Evolutionary conservation across 352 stramenopile genomes (phyloP), one percentile per base, ranked within the genome.

Genomic region (Stephanocyclus meneghinianus): DNA sequence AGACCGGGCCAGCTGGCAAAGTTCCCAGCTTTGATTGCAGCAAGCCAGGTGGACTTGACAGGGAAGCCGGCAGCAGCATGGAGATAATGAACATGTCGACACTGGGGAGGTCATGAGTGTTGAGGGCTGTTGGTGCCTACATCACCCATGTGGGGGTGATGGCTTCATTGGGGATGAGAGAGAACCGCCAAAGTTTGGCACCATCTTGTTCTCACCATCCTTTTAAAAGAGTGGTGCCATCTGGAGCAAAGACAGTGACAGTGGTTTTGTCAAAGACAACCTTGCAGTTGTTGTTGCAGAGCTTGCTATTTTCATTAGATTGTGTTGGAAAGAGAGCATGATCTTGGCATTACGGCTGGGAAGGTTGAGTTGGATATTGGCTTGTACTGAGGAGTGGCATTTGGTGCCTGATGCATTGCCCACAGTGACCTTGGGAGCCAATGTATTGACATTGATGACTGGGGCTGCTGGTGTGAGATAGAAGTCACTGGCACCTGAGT

Each of bases 251-350:
- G 11, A 74, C 53, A 37, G 51, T 67, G 53, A 74, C 66, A 29
- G 42, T 6, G 2, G n/a, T 30, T 26, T 64, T 61, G 15, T 45
- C 37, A 21, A 74, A 65, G 15, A 29, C 30, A 26, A 64, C 30
- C n/a, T 16, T 42, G 50, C 45, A 72, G 32, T 37, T n/a, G 21
- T 16, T 29, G 65, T 73, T 32, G n/a, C 30, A 61, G 30, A 73
- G 29, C 1, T 44, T 47, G 3, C 65, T 7, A 64, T 56, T 8
- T 50, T 32, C 0, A 73, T 8, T 10, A 73, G 32, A 10, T 30
- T 64, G 26, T 74, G 66, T 42, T 40, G 2, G 45, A 74, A 74
- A 21, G 37, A 47, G 6, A 53, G 53, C 66, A 74, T 74, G 37
- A 66, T 56, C 18, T 40, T 53, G 57, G 62, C 44, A 47, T 70